These are phyloP conservation scores for Exsudoporus frostii DNA, from an alignment of 768 basidiomycete species.

Conservation along the genomic window DNA sequence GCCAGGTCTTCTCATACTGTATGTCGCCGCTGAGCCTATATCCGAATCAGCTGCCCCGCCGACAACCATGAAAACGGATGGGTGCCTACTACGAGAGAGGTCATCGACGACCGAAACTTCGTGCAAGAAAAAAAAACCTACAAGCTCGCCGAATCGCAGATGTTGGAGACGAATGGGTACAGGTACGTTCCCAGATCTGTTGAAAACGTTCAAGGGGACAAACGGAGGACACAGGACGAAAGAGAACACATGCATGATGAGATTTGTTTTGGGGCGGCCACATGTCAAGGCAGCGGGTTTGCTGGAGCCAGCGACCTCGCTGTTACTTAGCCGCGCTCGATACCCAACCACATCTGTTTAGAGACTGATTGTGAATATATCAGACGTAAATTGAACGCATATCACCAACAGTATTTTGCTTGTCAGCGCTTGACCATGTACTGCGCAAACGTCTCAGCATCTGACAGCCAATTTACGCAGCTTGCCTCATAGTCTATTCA, in stretches of 20 bases:
- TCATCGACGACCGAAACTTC: slow-evolving; percentile 3
- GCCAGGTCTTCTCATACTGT: slow-evolving; percentile 14
- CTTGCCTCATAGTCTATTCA: neutral
- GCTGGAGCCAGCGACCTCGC: neutral
- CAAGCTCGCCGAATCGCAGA: neutral
- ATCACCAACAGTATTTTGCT: slow-evolving; percentile 1
- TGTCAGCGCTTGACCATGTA: neutral
- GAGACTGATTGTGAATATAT: slow-evolving; percentile 7
- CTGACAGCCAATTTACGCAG: slow-evolving; percentile 8
- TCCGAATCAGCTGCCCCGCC: slow-evolving; percentile 2
- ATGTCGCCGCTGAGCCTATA: slow-evolving; percentile 16
- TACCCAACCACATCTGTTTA: neutral
- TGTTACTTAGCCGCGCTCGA: too few relatives aligned
- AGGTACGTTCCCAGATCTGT: neutral
- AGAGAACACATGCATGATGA: neutral
- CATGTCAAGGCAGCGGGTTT: slow-evolving; percentile 17
- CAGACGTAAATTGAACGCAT: slow-evolving; percentile 23
- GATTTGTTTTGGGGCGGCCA: slow-evolving; percentile 24
- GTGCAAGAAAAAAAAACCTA: slow-evolving; percentile 12
- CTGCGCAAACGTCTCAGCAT: neutral
- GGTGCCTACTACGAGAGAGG: neutral
- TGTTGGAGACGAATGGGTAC: neutral
- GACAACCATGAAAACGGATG: slow-evolving; percentile 14
- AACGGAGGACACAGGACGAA: slow-evolving; percentile 3
- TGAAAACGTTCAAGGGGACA: slow-evolving; percentile 26